Conservation (phyloP, 768 basidiomycete species). For the Leccinum ochraceum region DNA sequence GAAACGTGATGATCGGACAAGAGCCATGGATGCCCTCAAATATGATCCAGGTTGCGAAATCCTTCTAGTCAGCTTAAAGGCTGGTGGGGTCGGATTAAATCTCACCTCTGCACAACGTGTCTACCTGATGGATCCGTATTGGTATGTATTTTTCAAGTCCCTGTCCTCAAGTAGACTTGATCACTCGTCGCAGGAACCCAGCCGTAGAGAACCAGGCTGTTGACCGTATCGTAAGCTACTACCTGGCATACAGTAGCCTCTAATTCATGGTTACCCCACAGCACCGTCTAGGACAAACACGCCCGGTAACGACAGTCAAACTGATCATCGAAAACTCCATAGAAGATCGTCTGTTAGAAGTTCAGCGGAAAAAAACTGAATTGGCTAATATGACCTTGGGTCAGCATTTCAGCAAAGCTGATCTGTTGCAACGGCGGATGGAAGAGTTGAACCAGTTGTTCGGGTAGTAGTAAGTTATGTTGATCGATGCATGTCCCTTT, state of each 20-base stretch:
- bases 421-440: constrained; percentile 83
- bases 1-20: constrained; percentile 92
- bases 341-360: constrained; percentile 88
- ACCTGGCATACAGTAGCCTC: not conserved
- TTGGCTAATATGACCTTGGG: constrained; percentile 94
- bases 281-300: constrained; percentile 96
- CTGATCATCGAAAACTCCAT: constrained; percentile 94
- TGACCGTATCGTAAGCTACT: constrained; percentile 83
- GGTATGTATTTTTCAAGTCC: constrained; percentile 44
- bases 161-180: constrained; percentile 1
- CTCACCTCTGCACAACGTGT: constrained; percentile 92
- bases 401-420: constrained; percentile 82
- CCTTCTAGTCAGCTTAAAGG: constrained; percentile 91
- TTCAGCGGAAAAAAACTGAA: constrained; percentile 93
- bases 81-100: constrained; percentile 96
- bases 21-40: constrained; percentile 92
- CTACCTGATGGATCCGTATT: constrained; percentile 97
- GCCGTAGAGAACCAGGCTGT: constrained; percentile 98
- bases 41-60: constrained; percentile 91
- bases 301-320: constrained; percentile 89
- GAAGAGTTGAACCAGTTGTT: constrained; percentile 85
- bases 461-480: constrained; percentile 39
- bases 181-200: constrained; percentile 67
- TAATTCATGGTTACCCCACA: constrained; percentile 31
- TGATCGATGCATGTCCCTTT: constrained; percentile 18